These are phyloP conservation scores for Tetracladium maxilliforme DNA, from an alignment of 2,329 filamentous ascomycete species.

Conservation along the genomic window DNA sequence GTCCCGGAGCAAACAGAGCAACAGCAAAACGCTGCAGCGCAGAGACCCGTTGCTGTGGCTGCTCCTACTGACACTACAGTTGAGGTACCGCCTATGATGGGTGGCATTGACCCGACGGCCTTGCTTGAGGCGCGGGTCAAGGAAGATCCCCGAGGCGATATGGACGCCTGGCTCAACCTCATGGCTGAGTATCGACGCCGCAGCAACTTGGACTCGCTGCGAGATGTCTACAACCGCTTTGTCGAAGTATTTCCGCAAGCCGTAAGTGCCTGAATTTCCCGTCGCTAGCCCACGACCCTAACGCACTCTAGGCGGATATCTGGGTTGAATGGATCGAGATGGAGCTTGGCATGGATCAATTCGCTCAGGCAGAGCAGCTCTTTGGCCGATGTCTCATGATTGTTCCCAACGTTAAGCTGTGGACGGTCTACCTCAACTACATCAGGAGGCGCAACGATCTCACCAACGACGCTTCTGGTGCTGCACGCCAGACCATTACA, in stretches of 20 bases:
- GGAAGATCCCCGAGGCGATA: conserved; percentile 83
- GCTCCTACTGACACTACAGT: conserved; percentile 9
- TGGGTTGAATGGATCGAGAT: conserved; percentile 84
- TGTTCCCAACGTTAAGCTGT: conserved; percentile 73
- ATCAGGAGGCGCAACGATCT: conserved; percentile 84
- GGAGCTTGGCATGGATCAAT: conserved; percentile 78
- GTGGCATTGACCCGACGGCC: no score
- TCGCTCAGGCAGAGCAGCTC: conserved; percentile 65
- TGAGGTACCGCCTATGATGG: no score
- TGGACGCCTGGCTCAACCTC: conserved; percentile 80
- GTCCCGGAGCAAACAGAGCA: no score
- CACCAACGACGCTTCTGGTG: conserved; percentile 60
- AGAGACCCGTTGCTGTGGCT: conserved; percentile 20
- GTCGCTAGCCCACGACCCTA: conserved; percentile 12
- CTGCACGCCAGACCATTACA: conserved; percentile 64
- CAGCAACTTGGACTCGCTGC: conserved; percentile 68
- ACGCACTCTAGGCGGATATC: conserved; percentile 58
- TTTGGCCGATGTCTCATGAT: conserved; percentile 68
- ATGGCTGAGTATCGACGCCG: conserved; percentile 74
- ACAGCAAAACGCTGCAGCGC: conserved; percentile 22
- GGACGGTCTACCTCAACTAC: conserved; percentile 90
- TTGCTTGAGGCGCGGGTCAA: conserved; percentile 82
- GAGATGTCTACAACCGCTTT: conserved; percentile 73
- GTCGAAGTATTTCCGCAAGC: conserved; percentile 78
- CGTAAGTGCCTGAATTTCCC: conserved; percentile 42